A percentile compares a stretch with the other conserved stretches of the same genome.
These are phyloP conservation scores for Tieghemostelium lacteum DNA, from an alignment of 78 protist genomes.

Conservation along the genomic window DNA sequence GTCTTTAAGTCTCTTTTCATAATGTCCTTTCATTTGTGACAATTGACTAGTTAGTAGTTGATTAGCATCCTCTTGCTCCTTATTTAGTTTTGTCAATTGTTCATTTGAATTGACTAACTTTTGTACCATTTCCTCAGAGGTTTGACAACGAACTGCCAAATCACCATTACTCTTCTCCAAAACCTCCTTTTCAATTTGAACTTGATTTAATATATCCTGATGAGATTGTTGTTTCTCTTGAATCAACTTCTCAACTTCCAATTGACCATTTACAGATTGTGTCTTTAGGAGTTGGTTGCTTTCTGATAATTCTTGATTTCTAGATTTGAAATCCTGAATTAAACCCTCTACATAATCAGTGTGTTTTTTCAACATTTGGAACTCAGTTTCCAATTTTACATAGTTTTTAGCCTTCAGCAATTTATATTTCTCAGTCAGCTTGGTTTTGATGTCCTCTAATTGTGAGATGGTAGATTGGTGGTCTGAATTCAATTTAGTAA, in stretches of 20 bases:
- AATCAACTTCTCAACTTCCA: background rate
- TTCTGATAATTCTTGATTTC: slow-evolving; percentile 47
- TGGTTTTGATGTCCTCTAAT: slow-evolving; percentile 12
- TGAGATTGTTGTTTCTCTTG: background rate
- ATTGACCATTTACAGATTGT: background rate
- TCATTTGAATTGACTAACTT: background rate
- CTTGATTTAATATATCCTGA: background rate
- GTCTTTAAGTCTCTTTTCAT: slow-evolving; percentile 1
- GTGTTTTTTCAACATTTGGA: slow-evolving; percentile 5
- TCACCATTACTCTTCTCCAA: background rate
- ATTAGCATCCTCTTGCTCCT: background rate
- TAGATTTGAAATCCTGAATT: slow-evolving; percentile 16
- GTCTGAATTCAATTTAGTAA: background rate
- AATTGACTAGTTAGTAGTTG: background rate
- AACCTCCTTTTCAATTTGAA: background rate
- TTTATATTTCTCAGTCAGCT: slow-evolving; percentile 43
- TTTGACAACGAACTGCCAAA: background rate
- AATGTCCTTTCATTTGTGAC: background rate
- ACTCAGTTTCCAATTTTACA: slow-evolving; percentile 53
- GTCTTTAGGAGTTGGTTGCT: background rate
- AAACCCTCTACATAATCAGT: slow-evolving; percentile 37
- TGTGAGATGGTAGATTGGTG: background rate
- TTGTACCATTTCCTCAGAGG: background rate
- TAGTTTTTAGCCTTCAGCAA: background rate
- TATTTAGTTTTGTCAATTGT: background rate